Conservation (phyloP, 495 filamentous ascomycete genomes). For the Xylaria longipes region DNA sequence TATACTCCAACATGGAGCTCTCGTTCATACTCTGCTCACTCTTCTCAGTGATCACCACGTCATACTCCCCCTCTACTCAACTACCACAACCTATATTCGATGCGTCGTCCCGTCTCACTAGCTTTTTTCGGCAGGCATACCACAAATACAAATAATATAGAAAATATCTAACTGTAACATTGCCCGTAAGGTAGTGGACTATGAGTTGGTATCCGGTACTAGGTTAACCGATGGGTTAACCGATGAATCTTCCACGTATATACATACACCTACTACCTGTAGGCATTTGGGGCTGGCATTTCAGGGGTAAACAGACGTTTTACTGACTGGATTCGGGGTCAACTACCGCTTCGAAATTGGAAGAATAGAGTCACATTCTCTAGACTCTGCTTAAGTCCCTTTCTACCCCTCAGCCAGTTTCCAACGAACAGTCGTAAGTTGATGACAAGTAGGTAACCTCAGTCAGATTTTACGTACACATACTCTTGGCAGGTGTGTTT, state of each 20-base stretch:
- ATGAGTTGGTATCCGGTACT: background rate
- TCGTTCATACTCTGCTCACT: background rate
- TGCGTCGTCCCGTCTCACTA: background rate
- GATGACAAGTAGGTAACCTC: background rate
- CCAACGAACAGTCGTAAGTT: background rate
- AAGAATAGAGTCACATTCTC: background rate
- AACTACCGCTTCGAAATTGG: background rate
- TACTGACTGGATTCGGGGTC: background rate
- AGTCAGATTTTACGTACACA: background rate
- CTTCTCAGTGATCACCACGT: background rate
- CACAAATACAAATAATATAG: background rate
- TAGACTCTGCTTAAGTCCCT: background rate
- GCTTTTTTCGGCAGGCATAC: background rate
- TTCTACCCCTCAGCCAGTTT: background rate
- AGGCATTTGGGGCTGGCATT: background rate
- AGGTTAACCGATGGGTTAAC: background rate
- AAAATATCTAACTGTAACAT: background rate
- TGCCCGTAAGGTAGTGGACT: background rate
- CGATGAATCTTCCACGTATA: background rate
- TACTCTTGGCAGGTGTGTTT: background rate
- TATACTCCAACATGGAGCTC: background rate
- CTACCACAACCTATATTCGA: background rate
- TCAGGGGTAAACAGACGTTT: background rate
- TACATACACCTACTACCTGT: no score
- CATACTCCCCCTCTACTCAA: background rate